Evolutionary conservation across 1,284 basidiomycete genomes (phyloP), one percentile per base, ranked within the genome.

Genomic region (Cystobasidiaceae sp.): DNA sequence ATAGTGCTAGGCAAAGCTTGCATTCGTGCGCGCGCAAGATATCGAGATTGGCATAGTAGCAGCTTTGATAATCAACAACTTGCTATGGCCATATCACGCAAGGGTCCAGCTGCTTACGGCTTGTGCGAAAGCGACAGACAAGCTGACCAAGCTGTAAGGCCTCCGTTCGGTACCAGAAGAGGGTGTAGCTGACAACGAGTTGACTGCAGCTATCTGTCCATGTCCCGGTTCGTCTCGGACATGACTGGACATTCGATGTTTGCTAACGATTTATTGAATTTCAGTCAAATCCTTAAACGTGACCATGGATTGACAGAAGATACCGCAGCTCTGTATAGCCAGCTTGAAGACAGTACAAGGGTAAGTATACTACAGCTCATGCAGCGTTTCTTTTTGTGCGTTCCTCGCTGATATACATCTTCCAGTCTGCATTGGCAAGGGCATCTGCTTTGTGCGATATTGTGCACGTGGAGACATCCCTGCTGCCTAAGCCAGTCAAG

Each of bases 11-110:
- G 41, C 21, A 27, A 32, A 46, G 30, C 39, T 64, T 25, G 61
- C 51, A 3, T 56, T 64, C 33, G 3, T 55, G 11, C 61, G 61
- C 17, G 61, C 61, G 21, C 48, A 64, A n/a, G 61, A 64, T 33
- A 56, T 64, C 23, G 61, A 64, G 39, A 23, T 64, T 19, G 61
- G 61, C 2, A 64, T 64, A 7, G 28, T 64, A 15, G 50, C 61
- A 4, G 61, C 61, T 23, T 44, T 64, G 23, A 21, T 64, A 9
- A 13, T 64, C 21, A 64, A 50, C 52, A 43, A 28, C 5, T n/a
- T 49, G 32, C 15, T 64, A 13, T 64, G 61, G 61, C 61, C 61
- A 8, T 64, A 64, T 30, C 61, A 64, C 37, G 61, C 61, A 13
- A 25, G 52, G 3, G 61, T 64, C 11, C 61, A 64, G 33, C 32